Conservation (phyloP, 352 stramenopile genomes). For the Phytophthora sansomeana region DNA sequence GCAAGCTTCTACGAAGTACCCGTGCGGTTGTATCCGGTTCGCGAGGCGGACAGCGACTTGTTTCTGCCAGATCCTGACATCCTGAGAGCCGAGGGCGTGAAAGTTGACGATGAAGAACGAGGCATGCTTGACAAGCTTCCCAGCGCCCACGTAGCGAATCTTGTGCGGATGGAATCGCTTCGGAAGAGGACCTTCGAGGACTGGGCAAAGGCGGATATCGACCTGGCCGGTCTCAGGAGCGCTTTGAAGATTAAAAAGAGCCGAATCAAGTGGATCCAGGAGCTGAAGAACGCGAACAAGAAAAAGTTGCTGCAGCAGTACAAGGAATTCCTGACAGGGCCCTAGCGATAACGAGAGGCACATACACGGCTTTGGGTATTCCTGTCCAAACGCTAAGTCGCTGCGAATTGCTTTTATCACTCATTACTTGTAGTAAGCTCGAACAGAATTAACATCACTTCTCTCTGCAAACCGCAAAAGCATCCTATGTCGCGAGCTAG, state of each 20-base stretch:
- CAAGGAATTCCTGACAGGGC: not conserved
- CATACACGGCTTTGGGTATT: too few relatives aligned
- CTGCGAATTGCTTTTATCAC: not conserved
- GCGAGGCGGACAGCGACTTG: too few relatives aligned
- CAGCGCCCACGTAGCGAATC: not conserved
- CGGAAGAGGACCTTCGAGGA: not conserved
- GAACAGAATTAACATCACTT: too few relatives aligned
- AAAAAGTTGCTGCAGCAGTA: not conserved
- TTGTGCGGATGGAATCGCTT: not conserved
- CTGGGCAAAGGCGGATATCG: not conserved
- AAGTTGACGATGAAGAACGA: not conserved
- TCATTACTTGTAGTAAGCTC: too few relatives aligned
- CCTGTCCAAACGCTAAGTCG: not conserved
- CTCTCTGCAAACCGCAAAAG: too few relatives aligned
- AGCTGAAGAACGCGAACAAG: not conserved
- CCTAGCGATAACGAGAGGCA: not conserved
- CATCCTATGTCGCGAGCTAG: too few relatives aligned
- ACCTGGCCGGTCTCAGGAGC: not conserved
- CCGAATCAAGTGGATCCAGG: not conserved
- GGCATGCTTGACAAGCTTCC: not conserved
- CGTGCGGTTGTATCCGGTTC: too few relatives aligned
- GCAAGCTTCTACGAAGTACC: too few relatives aligned
- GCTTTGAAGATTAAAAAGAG: not conserved
- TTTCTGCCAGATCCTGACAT: too few relatives aligned
- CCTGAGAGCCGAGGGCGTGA: conserved; percentile 1